Conservation (phyloP, 1,139 yeast genomes). For the Zygotorulaspora mrakii region DNA sequence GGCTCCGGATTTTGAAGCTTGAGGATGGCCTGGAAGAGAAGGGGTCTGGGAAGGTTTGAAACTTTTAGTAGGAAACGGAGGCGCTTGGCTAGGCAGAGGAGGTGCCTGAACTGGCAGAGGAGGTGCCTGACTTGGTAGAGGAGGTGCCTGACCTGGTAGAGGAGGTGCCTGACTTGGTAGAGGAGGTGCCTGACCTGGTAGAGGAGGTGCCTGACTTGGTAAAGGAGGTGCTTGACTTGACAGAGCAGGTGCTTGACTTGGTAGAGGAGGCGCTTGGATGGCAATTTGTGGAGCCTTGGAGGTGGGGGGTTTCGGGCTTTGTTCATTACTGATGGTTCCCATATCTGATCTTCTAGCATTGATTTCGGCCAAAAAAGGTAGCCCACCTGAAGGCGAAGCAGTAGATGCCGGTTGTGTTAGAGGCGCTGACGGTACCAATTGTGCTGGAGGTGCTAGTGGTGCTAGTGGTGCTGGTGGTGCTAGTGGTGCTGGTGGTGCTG, state of each 20-base stretch:
- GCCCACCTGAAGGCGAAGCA: slow-evolving; percentile 23
- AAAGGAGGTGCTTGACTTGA: slow-evolving; percentile 26
- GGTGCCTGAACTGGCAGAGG: not conserved
- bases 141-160: slow-evolving; percentile 28
- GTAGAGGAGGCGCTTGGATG: slow-evolving; percentile 23
- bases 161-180: slow-evolving; percentile 29
- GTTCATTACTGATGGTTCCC: slow-evolving; percentile 14
- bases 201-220: slow-evolving; percentile 24
- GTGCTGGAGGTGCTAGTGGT: slow-evolving; percentile 20
- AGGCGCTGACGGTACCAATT: not conserved
- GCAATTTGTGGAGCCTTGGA: slow-evolving; percentile 18
- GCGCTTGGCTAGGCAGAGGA: not conserved
- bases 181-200: slow-evolving; percentile 24
- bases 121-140: slow-evolving; percentile 13
- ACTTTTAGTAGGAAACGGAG: not conserved
- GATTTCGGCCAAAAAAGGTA: slow-evolving; percentile 28
- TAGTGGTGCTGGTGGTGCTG: slow-evolving; percentile 35
- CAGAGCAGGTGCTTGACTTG: slow-evolving; percentile 21
- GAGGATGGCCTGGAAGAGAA: not conserved
- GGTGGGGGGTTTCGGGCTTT: slow-evolving; percentile 3
- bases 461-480: slow-evolving; percentile 26
- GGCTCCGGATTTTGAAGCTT: not conserved
- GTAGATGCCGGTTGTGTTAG: slow-evolving; percentile 21
- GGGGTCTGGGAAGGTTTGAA: not conserved
- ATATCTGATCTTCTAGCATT: slow-evolving; percentile 26